A percentile compares a stretch with the other conserved stretches of the same genome.
These are phyloP conservation scores for Podosphaera aphanis DNA, from an alignment of 2,329 filamentous ascomycete genomes.

Conservation along the genomic window DNA sequence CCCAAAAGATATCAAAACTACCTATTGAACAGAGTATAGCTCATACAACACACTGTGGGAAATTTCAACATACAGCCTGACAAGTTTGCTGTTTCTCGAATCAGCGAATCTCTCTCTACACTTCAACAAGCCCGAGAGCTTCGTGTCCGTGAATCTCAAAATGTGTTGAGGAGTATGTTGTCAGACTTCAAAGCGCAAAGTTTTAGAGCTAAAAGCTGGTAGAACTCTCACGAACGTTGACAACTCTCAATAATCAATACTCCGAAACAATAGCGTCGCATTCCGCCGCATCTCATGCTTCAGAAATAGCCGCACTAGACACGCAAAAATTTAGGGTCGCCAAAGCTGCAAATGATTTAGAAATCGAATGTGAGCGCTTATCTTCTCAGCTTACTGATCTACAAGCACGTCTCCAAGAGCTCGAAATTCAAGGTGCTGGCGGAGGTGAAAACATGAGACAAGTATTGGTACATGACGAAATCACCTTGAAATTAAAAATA, in stretches of 20 bases:
- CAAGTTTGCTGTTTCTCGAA: conserved; percentile 59
- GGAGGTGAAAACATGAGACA: conserved; percentile 25
- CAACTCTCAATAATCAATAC: conserved; percentile 53
- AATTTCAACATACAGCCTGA: conserved; percentile 93
- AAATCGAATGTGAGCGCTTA: conserved; percentile 87
- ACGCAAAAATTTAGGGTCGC: conserved; percentile 85
- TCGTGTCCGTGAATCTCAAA: conserved; percentile 47
- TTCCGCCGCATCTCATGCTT: conserved; percentile 58
- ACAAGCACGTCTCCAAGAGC: conserved; percentile 49
- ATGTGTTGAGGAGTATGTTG: conserved; percentile 34
- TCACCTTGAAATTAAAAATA: conserved; percentile 59
- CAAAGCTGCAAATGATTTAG: conserved; percentile 71
- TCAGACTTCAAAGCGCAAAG: background rate
- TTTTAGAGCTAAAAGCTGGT: conserved; percentile 3
- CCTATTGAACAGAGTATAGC: conserved; percentile 24
- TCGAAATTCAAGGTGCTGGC: conserved; percentile 73
- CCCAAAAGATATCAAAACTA: background rate
- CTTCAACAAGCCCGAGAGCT: conserved; percentile 67
- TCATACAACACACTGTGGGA: conserved; percentile 73
- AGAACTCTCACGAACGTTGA: conserved; percentile 51
- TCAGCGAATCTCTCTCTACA: conserved; percentile 60
- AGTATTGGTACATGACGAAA: conserved; percentile 36
- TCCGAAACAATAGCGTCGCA: conserved; percentile 51
- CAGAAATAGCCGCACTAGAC: conserved; percentile 65
- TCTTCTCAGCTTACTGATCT: conserved; percentile 56